Conservation (phyloP, 306 rosid species). For the Ochetophila trinervis region DNA sequence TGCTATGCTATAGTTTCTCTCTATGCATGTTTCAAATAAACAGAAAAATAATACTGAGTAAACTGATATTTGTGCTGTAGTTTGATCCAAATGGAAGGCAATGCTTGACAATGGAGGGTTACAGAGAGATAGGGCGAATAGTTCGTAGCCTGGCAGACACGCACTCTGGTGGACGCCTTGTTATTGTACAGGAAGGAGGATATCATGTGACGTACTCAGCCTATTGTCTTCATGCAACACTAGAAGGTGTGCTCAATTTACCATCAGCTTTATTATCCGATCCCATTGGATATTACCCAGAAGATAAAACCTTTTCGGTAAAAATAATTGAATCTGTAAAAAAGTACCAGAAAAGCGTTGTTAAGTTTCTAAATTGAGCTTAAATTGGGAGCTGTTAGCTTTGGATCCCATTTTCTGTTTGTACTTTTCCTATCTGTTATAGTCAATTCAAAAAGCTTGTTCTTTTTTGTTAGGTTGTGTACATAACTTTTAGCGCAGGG, state of each 20-base stretch:
- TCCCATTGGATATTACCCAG: slow-evolving; percentile 70
- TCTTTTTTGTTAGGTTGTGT: too few relatives aligned
- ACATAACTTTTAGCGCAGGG: too few relatives aligned
- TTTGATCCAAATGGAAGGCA: slow-evolving; percentile 97
- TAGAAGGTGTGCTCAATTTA: slow-evolving; percentile 82
- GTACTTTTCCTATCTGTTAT: neutral
- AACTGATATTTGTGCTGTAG: slow-evolving; percentile 34
- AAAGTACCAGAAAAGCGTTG: slow-evolving; percentile 40
- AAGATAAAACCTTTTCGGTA: slow-evolving; percentile 56
- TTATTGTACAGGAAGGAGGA: slow-evolving; percentile 94
- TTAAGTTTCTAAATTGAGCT: slow-evolving; percentile 43
- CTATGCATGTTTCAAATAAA: too few relatives aligned
- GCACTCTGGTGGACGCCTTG: slow-evolving; percentile 51
- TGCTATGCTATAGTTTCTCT: too few relatives aligned
- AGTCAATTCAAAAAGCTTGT: neutral
- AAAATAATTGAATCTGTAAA: slow-evolving; percentile 56
- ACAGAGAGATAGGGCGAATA: slow-evolving; percentile 54
- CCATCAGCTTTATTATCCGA: slow-evolving; percentile 53
- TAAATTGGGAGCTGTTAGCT: slow-evolving; percentile 13
- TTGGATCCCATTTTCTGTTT: neutral
- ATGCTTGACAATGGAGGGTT: slow-evolving; percentile 91
- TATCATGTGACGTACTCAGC: slow-evolving; percentile 88
- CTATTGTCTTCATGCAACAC: slow-evolving; percentile 86
- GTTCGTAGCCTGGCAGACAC: slow-evolving; percentile 37
- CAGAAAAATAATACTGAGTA: neutral